Evolutionary conservation across 176 grass and related monocot species (phyloP), one percentile per base, ranked within the genome.

Genomic region (Aechmea fasciata): DNA sequence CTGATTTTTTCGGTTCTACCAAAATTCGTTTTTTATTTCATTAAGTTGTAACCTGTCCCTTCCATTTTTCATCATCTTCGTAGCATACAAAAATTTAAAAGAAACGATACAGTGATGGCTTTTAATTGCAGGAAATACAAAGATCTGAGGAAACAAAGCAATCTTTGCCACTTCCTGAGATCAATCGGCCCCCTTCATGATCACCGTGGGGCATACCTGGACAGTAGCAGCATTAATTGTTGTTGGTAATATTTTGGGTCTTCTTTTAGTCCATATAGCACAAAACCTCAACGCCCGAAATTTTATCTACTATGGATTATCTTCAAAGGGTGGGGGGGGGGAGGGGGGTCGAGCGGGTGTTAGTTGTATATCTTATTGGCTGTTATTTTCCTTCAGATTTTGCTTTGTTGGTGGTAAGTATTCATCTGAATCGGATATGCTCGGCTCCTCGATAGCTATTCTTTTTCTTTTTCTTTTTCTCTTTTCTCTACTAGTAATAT

Each of bases 91-190:
- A 12, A 10, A 63, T 18, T 59, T 24, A 15, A 73, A 82, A 20
- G 22, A 0, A 69, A 68, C 11, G 18, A 78, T 78, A 80, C 70
- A 66, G 70, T 51, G 13, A 14, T 80, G 57, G 64, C 22, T 79
- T 48, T 53, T 77, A 67, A 41, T 41, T 77, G 77, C 80, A 93
- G 94, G 94, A 97, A 69, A 85, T 90, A 68, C 76, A 82, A 75
- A 86, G 76, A 83, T 85, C 63, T 13, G 84, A 99, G 82, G 95
- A 86, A 87, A 73, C 75, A 72, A 13, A 12, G 3, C 63, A 26
- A 2, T 72, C 83, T 54, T 79, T 78, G 13, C 72, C 81, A 9
- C 48, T 82, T 57, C 77, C 84, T 71, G 95, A 90, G 71, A 84
- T 71, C 51, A 84, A 53, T 73, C 82, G 69, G 54, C 79, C 81